phyloP scores from a whole-genome alignment of 305 asterid genomes.

The Fraxinus dipetala region DNA sequence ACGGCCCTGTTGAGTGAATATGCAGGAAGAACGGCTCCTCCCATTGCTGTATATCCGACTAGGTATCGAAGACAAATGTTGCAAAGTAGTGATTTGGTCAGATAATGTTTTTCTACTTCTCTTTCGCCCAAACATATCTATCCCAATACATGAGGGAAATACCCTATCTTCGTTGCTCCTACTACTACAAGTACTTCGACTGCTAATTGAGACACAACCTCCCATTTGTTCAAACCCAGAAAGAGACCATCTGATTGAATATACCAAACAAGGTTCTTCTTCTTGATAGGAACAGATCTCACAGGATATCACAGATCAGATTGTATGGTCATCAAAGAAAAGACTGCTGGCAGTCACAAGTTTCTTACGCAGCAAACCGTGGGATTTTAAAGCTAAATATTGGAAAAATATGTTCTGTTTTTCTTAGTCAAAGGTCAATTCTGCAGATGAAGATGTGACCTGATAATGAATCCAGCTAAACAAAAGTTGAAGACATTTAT shows the following conservation, averaged over 20 bases:
- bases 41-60: constrained; percentile 79
- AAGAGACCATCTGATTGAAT: constrained; percentile 42
- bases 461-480: constrained; percentile 45
- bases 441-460: constrained; percentile 34
- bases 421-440: constrained; percentile 46
- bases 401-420: constrained; percentile 27
- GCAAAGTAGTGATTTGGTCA: constrained; percentile 53
- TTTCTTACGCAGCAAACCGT: constrained; percentile 27
- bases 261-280: constrained; percentile 26
- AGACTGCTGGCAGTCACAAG: constrained; percentile 30
- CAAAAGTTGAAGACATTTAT: constrained; percentile 37
- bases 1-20: constrained; percentile 97
- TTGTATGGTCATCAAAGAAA: constrained; percentile 22
- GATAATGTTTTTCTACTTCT: constrained; percentile 64
- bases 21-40: constrained; percentile 69
- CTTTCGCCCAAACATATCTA: constrained; percentile 51
- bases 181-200: constrained; percentile 69
- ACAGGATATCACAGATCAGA: constrained; percentile 29
- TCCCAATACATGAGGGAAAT: constrained; percentile 58
- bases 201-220: constrained; percentile 76
- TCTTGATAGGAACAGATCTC: constrained; percentile 27
- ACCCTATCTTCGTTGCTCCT: constrained; percentile 62
- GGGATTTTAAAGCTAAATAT: constrained; percentile 22
- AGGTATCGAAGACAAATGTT: constrained; percentile 68
- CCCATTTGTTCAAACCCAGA: constrained; percentile 69